Evolutionary conservation across 305 asterid species (phyloP), one percentile per base, ranked within the genome.

Genomic region (Fraxinus angustifolia): DNA sequence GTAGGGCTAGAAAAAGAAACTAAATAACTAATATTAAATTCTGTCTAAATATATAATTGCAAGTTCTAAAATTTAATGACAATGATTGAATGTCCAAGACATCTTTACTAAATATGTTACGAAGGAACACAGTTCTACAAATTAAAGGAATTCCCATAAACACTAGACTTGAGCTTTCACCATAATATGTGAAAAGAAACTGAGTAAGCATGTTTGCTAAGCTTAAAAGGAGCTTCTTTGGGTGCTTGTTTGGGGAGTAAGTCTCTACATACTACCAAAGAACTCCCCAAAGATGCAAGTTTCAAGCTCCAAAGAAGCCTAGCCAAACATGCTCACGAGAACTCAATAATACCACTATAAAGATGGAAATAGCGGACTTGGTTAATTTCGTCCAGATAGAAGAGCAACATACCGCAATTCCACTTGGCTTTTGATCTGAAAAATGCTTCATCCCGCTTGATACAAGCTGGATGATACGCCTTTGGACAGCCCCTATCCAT

Each of bases 391-490:
- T 72, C 19, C 56, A 60, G 73, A 74, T 12, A 23, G 14, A 56
- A 83, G 30, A 81, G 77, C 58, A 76, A 79, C 91, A 75, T 93
- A 96, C 97, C 97, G 67, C 97, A 93, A 65, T 85, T 85, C 97
- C 97, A 93, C 85, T 88, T 93, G 12, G 97, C 91, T 72, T 87
- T 91, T 8, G 93, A 84, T 73, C 81, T 73, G 53, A 93, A 93
- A 89, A 91, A 93, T 1, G 87, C 91, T 81, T 92, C 94, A 10
- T 93, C 97, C 34, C 97, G 87, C 85, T 93, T 93, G 60, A 93
- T 86, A 79, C 97, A 93, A 12, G 93, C 88, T 8, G 95, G 91
- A 86, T 93, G 97, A 77, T 93, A 93, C 0, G 97, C 97, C 89
- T 92, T 93, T 0, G 97, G 97, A 80, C 97, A 93, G 28, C 95